Evolutionary conservation across 2,329 filamentous ascomycete genomes (phyloP).

Genomic region (Hawksworthiomyces lignivorus): DNA sequence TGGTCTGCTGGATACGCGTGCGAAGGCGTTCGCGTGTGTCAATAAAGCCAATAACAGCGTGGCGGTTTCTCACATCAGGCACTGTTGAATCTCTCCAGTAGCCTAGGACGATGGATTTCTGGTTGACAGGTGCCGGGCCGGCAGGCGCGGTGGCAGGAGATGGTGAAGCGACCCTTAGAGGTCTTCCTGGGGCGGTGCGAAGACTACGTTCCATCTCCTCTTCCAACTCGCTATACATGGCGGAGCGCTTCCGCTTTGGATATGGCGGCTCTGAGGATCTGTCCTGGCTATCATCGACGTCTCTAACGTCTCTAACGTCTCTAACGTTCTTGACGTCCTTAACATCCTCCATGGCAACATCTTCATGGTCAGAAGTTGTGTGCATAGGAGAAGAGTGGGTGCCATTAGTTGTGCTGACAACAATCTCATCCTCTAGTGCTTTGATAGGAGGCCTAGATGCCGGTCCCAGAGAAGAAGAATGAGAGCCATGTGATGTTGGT

Average conservation of each 20-base stretch:
- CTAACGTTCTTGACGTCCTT: too few species aligned
- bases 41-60: conserved; percentile 55
- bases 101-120: conserved; percentile 45
- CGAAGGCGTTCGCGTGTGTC: conserved; percentile 53
- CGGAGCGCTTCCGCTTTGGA: conserved; percentile 49
- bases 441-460: too few species aligned
- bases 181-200: too few species aligned
- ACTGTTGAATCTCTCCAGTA: conserved; percentile 54
- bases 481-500: too few species aligned
- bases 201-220: too few species aligned
- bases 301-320: too few species aligned
- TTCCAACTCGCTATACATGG: conserved; percentile 40
- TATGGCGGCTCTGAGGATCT: conserved; percentile 32
- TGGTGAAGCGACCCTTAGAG: too few species aligned
- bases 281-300: too few species aligned
- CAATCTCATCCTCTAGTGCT: conserved; percentile 43
- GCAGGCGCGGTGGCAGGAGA: too few species aligned
- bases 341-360: conserved; percentile 35
- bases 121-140: too few species aligned
- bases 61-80: conserved; percentile 40
- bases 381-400: conserved; percentile 28
- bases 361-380: conserved; percentile 31
- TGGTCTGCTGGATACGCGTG: conserved; percentile 47
- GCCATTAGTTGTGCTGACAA: conserved; percentile 38
- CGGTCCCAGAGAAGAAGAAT: too few species aligned